These are phyloP conservation scores for Paratrypanosoma confusum DNA, from an alignment of 208 protist genomes.

Conservation along the genomic window DNA sequence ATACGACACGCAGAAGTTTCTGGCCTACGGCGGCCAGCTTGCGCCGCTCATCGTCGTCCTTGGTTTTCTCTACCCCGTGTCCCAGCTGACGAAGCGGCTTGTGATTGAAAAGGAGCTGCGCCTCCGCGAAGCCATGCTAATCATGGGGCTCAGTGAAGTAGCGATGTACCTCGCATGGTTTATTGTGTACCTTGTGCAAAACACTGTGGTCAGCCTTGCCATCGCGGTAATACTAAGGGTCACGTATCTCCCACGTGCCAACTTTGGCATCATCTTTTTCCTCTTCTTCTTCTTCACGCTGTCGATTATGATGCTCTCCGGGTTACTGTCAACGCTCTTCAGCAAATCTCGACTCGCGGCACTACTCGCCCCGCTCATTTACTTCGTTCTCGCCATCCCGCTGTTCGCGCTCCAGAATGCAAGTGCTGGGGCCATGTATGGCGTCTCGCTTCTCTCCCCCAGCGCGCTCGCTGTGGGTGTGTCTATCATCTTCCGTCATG, in stretches of 20 bases:
- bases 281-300: slow-evolving; percentile 44
- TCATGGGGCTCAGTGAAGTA: slow-evolving; percentile 68
- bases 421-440: slow-evolving; percentile 8
- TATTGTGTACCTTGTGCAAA: slow-evolving; percentile 45
- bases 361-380: slow-evolving; percentile 59
- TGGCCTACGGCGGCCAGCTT: slow-evolving; percentile 22
- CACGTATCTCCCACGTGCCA: slow-evolving; percentile 32
- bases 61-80: slow-evolving; percentile 64
- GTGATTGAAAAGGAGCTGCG: slow-evolving; percentile 81
- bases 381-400: slow-evolving; percentile 26
- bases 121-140: slow-evolving; percentile 71
- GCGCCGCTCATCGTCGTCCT: slow-evolving; percentile 61
- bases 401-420: slow-evolving; percentile 27
- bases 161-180: slow-evolving; percentile 55
- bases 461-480: slow-evolving; percentile 39
- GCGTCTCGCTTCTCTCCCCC: slow-evolving; percentile 36
- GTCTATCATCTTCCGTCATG: slow-evolving; percentile 28
- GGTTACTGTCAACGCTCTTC: slow-evolving; percentile 54
- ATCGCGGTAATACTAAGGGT: slow-evolving; percentile 40
- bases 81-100: slow-evolving; percentile 63
- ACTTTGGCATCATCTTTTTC: slow-evolving; percentile 40
- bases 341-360: slow-evolving; percentile 50
- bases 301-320: slow-evolving; percentile 36
- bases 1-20: slow-evolving; percentile 31
- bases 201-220: slow-evolving; percentile 30